Conservation (phyloP, 2,329 filamentous ascomycete species). For the Phialocephala subalpina region DNA sequence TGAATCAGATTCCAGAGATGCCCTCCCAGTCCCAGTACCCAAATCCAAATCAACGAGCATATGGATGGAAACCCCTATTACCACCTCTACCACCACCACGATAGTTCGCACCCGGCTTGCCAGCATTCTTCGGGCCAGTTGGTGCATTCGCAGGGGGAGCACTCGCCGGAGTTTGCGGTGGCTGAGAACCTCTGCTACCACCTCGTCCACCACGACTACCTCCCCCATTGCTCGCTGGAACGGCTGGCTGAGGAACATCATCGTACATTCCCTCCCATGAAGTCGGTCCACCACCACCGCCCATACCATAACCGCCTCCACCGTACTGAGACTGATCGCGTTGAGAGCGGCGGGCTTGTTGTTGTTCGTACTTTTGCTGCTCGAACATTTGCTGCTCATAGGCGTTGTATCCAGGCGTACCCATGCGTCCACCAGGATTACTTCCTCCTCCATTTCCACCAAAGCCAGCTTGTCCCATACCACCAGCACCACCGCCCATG, state of each 20-base stretch:
- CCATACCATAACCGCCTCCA: conserved; percentile 53
- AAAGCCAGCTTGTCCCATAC: conserved; percentile 40
- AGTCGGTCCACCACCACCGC: conserved; percentile 71
- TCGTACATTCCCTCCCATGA: conserved; percentile 99
- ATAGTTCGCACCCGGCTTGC: conserved; percentile 90
- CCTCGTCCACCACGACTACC: conserved; percentile 47
- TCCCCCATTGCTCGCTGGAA: conserved; percentile 48
- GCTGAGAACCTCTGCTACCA: conserved; percentile 42
- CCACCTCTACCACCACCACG: conserved; percentile 85
- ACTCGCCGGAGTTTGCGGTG: conserved; percentile 49
- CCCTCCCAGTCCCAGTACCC: conserved; percentile 7
- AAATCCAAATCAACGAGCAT: conserved; percentile 51
- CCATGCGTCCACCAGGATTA: conserved; percentile 51
- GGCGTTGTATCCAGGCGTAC: conserved; percentile 56
- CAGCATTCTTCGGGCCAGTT: conserved; percentile 95
- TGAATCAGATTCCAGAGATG: conserved; percentile 5
- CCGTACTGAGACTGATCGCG: conserved; percentile 43
- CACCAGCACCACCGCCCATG: conserved; percentile 37
- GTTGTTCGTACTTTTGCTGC: conserved; percentile 80
- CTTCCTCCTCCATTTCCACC: conserved; percentile 43
- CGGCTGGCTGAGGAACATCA: conserved; percentile 85
- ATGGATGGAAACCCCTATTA: conserved; percentile 82
- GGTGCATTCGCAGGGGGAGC: conserved; percentile 83
- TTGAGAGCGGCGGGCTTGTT: conserved; percentile 58
- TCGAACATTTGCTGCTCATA: conserved; percentile 79